A percentile compares a stretch with the other conserved stretches of the same genome.
These are phyloP conservation scores for Nakazawaea ernobii DNA, from an alignment of 805 yeast species.

Conservation along the genomic window DNA sequence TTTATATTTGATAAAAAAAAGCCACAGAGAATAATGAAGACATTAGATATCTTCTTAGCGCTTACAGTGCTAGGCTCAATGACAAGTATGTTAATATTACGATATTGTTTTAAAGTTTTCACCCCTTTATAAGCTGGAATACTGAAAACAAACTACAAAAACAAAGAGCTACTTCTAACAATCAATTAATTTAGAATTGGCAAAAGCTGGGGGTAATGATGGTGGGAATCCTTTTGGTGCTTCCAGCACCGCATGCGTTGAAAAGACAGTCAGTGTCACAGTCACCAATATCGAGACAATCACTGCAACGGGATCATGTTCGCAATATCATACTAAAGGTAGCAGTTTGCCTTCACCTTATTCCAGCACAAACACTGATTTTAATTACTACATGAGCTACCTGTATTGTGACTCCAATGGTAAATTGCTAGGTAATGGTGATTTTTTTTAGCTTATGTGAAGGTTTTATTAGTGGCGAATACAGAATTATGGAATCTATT, in stretches of 20 bases:
- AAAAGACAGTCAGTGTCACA: background rate
- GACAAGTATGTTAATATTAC: no score
- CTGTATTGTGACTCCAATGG: slow-evolving; percentile 1
- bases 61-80: no score
- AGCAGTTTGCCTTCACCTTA: background rate
- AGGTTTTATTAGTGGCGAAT: background rate
- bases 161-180: no score
- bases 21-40: no score
- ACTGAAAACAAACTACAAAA: no score
- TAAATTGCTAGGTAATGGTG: background rate
- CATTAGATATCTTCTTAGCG: no score
- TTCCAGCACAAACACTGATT: background rate
- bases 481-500: no score
- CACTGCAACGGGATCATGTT: background rate
- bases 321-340: slow-evolving; percentile 1
- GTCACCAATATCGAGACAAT: background rate
- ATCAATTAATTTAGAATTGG: no score
- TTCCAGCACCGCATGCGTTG: background rate
- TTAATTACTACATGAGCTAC: background rate
- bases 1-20: no score
- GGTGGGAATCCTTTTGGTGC: background rate
- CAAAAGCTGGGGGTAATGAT: background rate
- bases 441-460: background rate
- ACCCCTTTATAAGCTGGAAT: no score
- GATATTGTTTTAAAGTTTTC: no score